Evolutionary conservation across 768 basidiomycete genomes (phyloP).

Genomic region (Boletus rubroflammeus): DNA sequence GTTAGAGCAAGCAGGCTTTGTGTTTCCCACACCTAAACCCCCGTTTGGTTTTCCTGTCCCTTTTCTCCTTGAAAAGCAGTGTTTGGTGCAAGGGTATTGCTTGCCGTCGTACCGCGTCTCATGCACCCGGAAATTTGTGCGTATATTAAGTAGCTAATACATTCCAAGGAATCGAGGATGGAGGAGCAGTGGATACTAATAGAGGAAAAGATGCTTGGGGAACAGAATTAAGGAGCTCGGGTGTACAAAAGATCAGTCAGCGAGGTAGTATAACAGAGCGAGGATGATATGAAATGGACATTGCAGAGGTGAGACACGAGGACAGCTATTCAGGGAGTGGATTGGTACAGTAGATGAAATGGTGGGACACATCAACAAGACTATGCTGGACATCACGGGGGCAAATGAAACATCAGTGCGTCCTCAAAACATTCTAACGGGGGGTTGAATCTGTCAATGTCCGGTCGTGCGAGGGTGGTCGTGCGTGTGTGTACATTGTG

Average conservation of each 20-base stretch:
- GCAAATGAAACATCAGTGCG: neutral
- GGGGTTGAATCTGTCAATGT: constrained; percentile 11
- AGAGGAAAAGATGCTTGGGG: neutral
- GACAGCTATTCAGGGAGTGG: neutral
- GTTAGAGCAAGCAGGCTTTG: neutral
- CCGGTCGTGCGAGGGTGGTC: constrained; percentile 3
- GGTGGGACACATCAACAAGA: neutral
- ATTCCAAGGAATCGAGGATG: constrained; percentile 4
- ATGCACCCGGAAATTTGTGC: neutral
- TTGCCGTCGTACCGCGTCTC: neutral
- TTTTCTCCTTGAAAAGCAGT: neutral
- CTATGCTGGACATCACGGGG: neutral
- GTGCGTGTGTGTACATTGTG: constrained; percentile 6
- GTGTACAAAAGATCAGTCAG: neutral
- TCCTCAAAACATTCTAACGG: constrained; percentile 4
- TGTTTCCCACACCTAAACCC: neutral
- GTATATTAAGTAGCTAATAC: constrained; percentile 7
- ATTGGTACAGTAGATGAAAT: constrained; percentile 10
- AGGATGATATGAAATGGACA: neutral
- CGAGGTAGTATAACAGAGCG: constrained; percentile 5
- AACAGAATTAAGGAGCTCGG: constrained; percentile 1
- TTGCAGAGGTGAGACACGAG: neutral
- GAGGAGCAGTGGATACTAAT: neutral
- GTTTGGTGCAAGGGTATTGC: neutral
- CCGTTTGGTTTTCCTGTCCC: neutral